A percentile compares a stretch with the other conserved stretches of the same genome.
phyloP scores from a whole-genome alignment of 2,329 filamentous ascomycete genomes.

The Alternaria sp. region DNA sequence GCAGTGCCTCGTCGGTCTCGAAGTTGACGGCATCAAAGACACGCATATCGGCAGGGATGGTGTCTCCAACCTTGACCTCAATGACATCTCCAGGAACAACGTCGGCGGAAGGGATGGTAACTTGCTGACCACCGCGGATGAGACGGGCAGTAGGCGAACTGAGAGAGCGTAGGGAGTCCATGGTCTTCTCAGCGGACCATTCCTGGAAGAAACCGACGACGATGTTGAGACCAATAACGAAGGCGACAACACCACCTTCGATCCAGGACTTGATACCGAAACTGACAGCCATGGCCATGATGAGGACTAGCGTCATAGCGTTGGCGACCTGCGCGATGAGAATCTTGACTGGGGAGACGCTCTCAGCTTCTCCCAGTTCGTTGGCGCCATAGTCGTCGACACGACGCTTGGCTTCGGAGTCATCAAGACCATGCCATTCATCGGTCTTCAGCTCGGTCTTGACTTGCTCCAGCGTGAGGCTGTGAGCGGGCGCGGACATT shows the following conservation, averaged over 20 bases:
- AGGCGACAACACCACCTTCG: conserved; percentile 56
- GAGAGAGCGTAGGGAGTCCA: conserved; percentile 56
- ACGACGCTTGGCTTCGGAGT: conserved; percentile 64
- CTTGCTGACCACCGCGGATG: conserved; percentile 61
- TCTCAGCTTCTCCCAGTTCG: conserved; percentile 71
- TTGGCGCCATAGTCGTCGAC: conserved; percentile 69
- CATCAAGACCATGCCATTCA: conserved; percentile 69
- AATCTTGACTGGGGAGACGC: conserved; percentile 74
- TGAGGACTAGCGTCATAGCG: conserved; percentile 74
- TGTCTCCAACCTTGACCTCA: conserved; percentile 68
- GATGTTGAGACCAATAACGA: conserved; percentile 55
- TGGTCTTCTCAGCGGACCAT: conserved; percentile 57
- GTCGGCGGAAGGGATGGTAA: conserved; percentile 61
- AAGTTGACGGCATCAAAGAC: conserved; percentile 72
- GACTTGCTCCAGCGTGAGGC: conserved; percentile 59
- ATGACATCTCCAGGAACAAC: conserved; percentile 72
- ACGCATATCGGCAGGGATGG: conserved; percentile 70
- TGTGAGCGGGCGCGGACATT: conserved; percentile 68
- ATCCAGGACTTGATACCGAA: conserved; percentile 57
- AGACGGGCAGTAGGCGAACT: conserved; percentile 54
- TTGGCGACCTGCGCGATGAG: conserved; percentile 75
- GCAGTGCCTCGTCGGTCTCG: conserved; percentile 73
- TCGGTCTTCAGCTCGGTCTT: conserved; percentile 65
- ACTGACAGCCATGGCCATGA: conserved; percentile 57
- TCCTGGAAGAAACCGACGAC: conserved; percentile 56